These are phyloP conservation scores for Agrocybe praecox DNA, from an alignment of 768 basidiomycete genomes.

Conservation along the genomic window DNA sequence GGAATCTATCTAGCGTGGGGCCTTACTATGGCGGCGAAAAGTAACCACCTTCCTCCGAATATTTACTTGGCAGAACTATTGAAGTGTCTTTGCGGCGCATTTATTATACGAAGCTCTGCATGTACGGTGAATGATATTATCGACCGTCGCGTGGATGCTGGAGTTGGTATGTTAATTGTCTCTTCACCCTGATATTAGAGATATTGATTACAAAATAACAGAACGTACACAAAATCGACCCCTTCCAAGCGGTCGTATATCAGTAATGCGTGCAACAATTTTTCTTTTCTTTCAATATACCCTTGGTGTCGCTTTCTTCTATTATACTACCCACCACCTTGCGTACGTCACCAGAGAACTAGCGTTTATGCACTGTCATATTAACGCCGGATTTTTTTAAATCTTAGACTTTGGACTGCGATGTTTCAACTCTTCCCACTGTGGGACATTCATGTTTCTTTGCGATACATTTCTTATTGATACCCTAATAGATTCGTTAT, in stretches of 20 bases:
- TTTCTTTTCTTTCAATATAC: constrained; percentile 45
- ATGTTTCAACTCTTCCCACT: constrained; percentile 49
- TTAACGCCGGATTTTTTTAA: background rate
- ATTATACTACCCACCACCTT: constrained; percentile 26
- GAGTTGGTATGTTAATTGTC: constrained; percentile 44
- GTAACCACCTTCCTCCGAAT: constrained; percentile 29
- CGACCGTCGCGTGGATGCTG: constrained; percentile 53
- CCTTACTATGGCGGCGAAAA: constrained; percentile 51
- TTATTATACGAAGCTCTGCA: constrained; percentile 47
- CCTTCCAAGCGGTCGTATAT: constrained; percentile 50
- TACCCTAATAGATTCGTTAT: constrained; percentile 41
- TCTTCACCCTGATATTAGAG: constrained; percentile 43
- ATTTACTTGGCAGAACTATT: constrained; percentile 32
- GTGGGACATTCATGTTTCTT: constrained; percentile 25
- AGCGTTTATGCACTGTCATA: background rate
- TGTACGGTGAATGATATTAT: constrained; percentile 61
- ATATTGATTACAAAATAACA: constrained; percentile 36
- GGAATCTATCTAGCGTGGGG: constrained; percentile 41
- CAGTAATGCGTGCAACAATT: constrained; percentile 39
- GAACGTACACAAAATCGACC: constrained; percentile 53
- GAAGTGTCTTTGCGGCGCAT: constrained; percentile 39
- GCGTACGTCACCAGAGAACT: constrained; percentile 30
- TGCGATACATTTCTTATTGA: constrained; percentile 28
- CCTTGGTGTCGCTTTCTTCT: constrained; percentile 42
- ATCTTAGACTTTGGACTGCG: constrained; percentile 39